Evolutionary conservation across 2,329 filamentous ascomycete genomes (phyloP).

Genomic region (Pseudocercospora fijiensis): DNA sequence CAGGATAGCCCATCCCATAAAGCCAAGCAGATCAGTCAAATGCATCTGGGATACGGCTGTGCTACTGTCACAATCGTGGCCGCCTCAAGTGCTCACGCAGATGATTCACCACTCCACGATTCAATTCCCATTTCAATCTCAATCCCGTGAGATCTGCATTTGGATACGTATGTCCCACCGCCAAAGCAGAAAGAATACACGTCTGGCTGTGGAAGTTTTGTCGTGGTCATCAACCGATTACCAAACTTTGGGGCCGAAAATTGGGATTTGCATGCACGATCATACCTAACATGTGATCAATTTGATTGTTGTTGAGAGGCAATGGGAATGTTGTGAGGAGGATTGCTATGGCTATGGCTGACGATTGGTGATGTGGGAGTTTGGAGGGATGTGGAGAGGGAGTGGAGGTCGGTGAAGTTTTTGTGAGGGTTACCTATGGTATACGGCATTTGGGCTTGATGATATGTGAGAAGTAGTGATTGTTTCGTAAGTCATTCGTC

Average conservation of each 20-base stretch:
- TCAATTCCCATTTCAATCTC: background rate
- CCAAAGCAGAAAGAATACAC: background rate
- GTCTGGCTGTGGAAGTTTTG: background rate
- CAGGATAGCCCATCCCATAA: background rate
- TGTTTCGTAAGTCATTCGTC: no score
- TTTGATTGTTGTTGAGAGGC: background rate
- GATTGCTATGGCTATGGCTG: background rate
- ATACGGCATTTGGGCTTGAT: no score
- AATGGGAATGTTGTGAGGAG: background rate
- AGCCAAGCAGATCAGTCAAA: background rate
- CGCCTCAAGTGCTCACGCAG: background rate
- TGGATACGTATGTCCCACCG: background rate
- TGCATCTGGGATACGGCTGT: background rate
- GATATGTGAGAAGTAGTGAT: no score
- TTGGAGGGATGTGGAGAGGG: no score
- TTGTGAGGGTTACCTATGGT: no score
- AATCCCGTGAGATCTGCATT: background rate
- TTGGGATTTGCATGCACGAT: background rate
- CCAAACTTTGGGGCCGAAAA: background rate
- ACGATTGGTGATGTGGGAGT: no score
- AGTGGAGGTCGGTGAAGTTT: no score
- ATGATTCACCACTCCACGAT: background rate
- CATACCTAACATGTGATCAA: background rate
- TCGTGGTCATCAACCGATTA: background rate
- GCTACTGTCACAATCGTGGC: background rate